Conservation (phyloP, 148 eudicot genomes). For the Diospyros kaki region DNA sequence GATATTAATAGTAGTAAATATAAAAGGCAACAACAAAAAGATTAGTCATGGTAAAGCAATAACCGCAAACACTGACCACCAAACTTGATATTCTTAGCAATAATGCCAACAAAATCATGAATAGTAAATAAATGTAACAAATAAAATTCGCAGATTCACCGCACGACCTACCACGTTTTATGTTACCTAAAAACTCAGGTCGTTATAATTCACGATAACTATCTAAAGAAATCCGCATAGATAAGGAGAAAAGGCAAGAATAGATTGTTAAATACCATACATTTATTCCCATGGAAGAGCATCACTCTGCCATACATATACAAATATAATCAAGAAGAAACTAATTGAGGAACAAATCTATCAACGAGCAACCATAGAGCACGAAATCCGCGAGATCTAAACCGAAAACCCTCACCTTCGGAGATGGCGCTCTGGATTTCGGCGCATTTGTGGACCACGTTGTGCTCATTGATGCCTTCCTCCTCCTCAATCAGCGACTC, state of each 20-base stretch:
- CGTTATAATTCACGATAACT: too few species aligned
- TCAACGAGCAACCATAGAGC: neutral
- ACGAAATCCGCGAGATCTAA: slow-evolving; percentile 11
- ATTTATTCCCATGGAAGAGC: too few species aligned
- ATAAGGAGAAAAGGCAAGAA: too few species aligned
- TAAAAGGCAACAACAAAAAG: too few species aligned
- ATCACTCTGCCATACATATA: too few species aligned
- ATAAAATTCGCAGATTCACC: neutral
- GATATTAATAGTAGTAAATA: too few species aligned
- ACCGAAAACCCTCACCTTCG: slow-evolving; percentile 49
- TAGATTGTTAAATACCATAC: too few species aligned
- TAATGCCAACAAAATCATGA: neutral
- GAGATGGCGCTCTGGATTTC: slow-evolving; percentile 87
- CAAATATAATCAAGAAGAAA: neutral
- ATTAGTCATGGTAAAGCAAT: neutral
- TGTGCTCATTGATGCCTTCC: slow-evolving; percentile 61
- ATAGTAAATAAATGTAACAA: neutral
- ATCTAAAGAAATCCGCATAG: too few species aligned
- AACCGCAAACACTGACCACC: neutral
- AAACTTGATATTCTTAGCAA: neutral
- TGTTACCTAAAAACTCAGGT: too few species aligned
- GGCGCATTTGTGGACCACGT: slow-evolving; percentile 67
- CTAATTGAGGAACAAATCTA: neutral
- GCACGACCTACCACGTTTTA: too few species aligned
- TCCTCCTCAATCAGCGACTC: slow-evolving; percentile 83